A percentile compares a stretch with the other conserved stretches of the same genome.
These are phyloP conservation scores for Oxyria digyna DNA, from an alignment of 148 eudicot species.

Conservation along the genomic window DNA sequence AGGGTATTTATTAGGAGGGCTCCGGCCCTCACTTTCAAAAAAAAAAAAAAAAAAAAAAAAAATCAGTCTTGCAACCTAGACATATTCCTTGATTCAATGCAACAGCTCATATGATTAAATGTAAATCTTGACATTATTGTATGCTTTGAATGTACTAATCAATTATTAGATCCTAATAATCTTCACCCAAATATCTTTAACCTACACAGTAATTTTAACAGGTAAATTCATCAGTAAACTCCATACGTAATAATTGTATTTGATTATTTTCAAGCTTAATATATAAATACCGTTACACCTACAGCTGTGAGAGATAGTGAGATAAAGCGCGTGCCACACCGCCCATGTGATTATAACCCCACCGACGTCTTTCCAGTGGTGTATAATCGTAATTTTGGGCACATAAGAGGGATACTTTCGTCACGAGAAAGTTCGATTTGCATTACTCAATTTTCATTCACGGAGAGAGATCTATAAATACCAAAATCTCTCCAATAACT, in stretches of 20 bases:
- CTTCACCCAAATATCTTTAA: too few species aligned
- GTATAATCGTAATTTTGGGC: neutral
- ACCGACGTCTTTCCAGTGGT: constrained; percentile 1
- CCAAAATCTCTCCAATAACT: neutral
- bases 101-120: neutral
- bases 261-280: neutral
- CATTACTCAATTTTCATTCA: neutral
- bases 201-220: neutral
- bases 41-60: too few species aligned
- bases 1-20: too few species aligned
- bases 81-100: neutral
- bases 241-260: neutral
- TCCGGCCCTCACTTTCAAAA: too few species aligned
- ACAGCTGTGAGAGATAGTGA: neutral
- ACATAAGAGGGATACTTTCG: neutral
- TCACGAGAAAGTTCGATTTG: neutral
- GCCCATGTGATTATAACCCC: neutral
- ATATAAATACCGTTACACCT: neutral
- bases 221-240: neutral
- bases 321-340: neutral
- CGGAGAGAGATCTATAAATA: constrained; percentile 8
- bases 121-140: neutral
- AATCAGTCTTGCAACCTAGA: neutral
- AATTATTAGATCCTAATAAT: too few species aligned
- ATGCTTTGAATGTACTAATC: neutral